Evolutionary conservation across 1,284 basidiomycete species (phyloP).

Genomic region (Wallemia mellicola): DNA sequence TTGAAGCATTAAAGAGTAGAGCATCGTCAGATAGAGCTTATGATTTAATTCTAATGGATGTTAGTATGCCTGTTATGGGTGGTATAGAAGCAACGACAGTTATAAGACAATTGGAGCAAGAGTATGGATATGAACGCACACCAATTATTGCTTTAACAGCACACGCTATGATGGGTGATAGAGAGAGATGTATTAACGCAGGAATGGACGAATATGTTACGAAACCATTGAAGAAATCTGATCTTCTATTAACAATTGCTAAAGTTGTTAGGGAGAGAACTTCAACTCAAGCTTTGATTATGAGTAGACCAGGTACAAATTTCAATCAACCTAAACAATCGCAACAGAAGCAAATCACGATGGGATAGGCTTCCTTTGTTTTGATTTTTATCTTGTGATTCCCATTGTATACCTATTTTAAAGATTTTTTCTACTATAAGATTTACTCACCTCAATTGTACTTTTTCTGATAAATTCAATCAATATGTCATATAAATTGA

Average conservation of each 20-base stretch:
- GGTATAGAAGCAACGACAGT: constrained; percentile 66
- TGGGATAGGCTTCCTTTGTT: neutral
- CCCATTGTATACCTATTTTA: too few relatives aligned
- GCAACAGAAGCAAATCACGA: neutral
- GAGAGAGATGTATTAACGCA: constrained; percentile 68
- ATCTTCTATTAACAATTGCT: neutral
- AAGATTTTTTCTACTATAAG: too few relatives aligned
- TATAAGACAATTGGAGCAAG: constrained; percentile 49
- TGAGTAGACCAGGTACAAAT: neutral
- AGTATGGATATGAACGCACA: constrained; percentile 36
- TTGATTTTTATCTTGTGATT: neutral
- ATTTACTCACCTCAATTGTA: too few relatives aligned
- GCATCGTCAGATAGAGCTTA: constrained; percentile 40
- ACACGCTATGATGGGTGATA: constrained; percentile 64
- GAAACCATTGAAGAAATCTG: constrained; percentile 12
- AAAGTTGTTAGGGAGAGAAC: constrained; percentile 1
- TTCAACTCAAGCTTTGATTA: neutral
- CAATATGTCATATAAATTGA: too few relatives aligned
- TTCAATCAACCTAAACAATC: neutral
- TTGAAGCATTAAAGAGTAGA: constrained; percentile 57
- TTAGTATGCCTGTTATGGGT: constrained; percentile 92
- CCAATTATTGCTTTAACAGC: constrained; percentile 91
- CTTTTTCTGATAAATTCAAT: too few relatives aligned
- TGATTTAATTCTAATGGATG: constrained; percentile 88
- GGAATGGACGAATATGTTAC: constrained; percentile 37